Evolutionary conservation across 192 early-diverging fungal species (phyloP), one percentile per base, ranked within the genome.

Genomic region (Allomyces macrogynus): DNA sequence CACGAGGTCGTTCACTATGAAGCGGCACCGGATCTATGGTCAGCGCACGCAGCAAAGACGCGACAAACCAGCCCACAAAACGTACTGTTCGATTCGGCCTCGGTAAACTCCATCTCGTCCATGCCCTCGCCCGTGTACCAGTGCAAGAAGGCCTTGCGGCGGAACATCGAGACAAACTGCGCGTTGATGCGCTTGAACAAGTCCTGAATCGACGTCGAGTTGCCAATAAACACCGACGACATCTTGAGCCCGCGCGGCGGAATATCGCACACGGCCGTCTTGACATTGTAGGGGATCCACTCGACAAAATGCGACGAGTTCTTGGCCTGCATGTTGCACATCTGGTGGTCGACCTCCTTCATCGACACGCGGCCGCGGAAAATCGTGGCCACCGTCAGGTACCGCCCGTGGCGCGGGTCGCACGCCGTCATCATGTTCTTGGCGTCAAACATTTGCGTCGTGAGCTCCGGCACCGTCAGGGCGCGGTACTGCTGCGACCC

Each of bases 231-330:
- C 25, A 90, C 92, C 66, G 82, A 87, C 23, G 87, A 89, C 91
- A 94, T 92, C 71, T 87, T 88, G 67, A 90, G 84, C 66, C 88
- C 90, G 65, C 78, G 81, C 60, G 91, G 91, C 40, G 91, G 87
- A 66, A 94, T 89, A 63, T 92, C 90, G 70, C 91, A 94, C 16
- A 92, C 84, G 62, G 82, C 76, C 14, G 84, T 84, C 83, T 97
- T 92, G 76, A 91, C 87, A 73, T 84, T 89, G 84, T 90, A 92
- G 62, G 94, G 94, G 72, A 95, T 95, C 94, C 94, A 97, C 78
- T 95, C 90, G 54, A 95, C 89, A 75, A 97, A 97, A 69, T 76
- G 76, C 61, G 78, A 73, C 44, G 77, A 72, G 80, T 87, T 81
- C 76, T 88, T 89, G 63, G 77, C 74, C 61, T 86, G 78, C 54